A percentile compares a stretch with the other conserved stretches of the same genome.
Conservation (phyloP, 352 stramenopile genomes). For the Phytophthora aleatoria region DNA sequence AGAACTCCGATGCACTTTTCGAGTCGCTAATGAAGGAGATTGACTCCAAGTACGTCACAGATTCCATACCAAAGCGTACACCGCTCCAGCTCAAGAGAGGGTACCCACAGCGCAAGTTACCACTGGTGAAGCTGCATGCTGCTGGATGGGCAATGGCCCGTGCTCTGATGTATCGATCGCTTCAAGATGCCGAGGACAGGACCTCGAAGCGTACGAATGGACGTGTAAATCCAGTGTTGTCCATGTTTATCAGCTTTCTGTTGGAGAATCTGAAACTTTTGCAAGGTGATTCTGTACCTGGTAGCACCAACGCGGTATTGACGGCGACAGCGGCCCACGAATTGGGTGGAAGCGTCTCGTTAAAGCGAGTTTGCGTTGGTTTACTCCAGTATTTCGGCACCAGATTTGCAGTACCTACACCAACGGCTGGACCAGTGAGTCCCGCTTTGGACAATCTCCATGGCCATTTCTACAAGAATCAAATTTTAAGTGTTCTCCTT, state of each 20-base stretch:
- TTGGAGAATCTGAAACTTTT: constrained; percentile 64
- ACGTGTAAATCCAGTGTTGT: constrained; percentile 58
- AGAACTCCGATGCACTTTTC: constrained; percentile 78
- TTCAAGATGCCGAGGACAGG: constrained; percentile 34
- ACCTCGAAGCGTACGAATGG: constrained; percentile 12
- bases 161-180: constrained; percentile 83
- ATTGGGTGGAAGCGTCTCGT: constrained; percentile 38
- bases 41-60: constrained; percentile 47
- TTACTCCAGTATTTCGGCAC: constrained; percentile 66
- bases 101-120: constrained; percentile 57
- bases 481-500: constrained; percentile 78
- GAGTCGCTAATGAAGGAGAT: constrained; percentile 90
- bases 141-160: constrained; percentile 79
- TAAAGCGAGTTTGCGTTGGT: constrained; percentile 73
- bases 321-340: neutral
- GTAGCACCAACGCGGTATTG: neutral
- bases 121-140: constrained; percentile 77
- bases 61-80: constrained; percentile 18
- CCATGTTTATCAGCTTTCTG: constrained; percentile 59
- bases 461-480: constrained; percentile 74
- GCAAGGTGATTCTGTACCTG: constrained; percentile 14
- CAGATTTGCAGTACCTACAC: constrained; percentile 15
- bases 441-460: constrained; percentile 34
- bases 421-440: neutral
- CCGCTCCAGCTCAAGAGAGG: constrained; percentile 54